Percentiles rank a stretch among this genome's conserved stretches.
These are phyloP conservation scores for Yamadazyma sp. DNA, from an alignment of 1,139 yeast species.

Conservation along the genomic window DNA sequence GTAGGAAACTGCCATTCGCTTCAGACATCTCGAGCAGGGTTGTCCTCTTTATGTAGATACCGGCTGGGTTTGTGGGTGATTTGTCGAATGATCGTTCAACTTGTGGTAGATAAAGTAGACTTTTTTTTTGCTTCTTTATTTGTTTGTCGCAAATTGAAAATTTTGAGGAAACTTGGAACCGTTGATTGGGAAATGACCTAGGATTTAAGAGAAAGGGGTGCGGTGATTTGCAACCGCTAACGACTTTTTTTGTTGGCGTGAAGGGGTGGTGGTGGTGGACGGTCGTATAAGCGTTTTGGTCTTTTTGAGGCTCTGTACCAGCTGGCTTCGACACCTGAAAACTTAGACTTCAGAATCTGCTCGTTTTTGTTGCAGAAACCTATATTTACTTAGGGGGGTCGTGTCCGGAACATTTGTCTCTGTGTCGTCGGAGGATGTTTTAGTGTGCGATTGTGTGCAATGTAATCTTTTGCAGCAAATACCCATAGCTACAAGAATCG, in stretches of 20 bases:
- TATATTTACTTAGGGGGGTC: background rate
- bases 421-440: no score
- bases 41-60: background rate
- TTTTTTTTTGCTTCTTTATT: slow-evolving; percentile 2
- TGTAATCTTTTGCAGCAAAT: no score
- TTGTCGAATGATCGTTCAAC: background rate
- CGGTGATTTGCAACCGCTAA: no score
- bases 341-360: background rate
- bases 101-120: background rate
- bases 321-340: no score
- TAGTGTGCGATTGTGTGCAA: no score
- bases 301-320: no score
- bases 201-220: no score
- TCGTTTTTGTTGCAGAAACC: background rate
- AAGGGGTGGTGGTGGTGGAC: no score
- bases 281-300: background rate
- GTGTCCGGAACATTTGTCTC: background rate
- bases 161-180: background rate
- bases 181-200: background rate
- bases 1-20: background rate
- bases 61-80: background rate
- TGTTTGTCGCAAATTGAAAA: slow-evolving; percentile 2
- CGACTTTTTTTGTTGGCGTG: no score
- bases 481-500: no score
- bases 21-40: no score